Base-by-base conservation (phyloP, 1,139 yeast genomes). In the Wickerhamomyces sp. region DNA sequence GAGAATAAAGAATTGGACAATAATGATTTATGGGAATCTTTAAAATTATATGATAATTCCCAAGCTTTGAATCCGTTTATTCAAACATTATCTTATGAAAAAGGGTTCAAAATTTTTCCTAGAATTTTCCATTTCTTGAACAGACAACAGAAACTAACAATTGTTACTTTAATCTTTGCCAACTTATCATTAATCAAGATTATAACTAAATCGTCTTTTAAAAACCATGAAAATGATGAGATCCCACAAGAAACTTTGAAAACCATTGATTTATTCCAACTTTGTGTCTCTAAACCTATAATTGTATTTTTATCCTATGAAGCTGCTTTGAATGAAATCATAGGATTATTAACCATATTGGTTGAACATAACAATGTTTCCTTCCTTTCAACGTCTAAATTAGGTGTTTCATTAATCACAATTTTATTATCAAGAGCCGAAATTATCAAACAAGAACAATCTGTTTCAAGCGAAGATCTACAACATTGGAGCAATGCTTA, bases 391-490 rank as follows among this genome's bases (percentile, higher is more conserved):
- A 81, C 92, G 5, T 87, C 96, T 36, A 87, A 86, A 62, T 76
- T 87, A 49, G 97, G 97, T 16, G 76, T 89, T 54, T 84, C 96
- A 4, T 70, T 90, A 45, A 75, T 90, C 44, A 92, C 97, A 0
- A 88, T 95, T 14, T 70, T 92, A 51, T 79, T 90, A 46, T 87
- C 97, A 6, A 80, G 97, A 55, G 95, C 96, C 18, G 97, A 92
- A 63, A 77, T 90, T 52, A 84, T 89, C 55, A 84, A 85, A 59
- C 97, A 95, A 58, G 96, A 89, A 56, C 83, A 80, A 45, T 48
- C 58, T 49, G 61, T 67, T 13, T 63, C 69, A 15, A 66, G 67
- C 7, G 72, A 70, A 40, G 78, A 72, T 41, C 56, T 68, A 15
- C 59, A 71, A 2, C 81, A 79, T 52, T 90, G 97, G 97, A 75